Conservation (phyloP, 2,329 filamentous ascomycete species). For the Clarireedia hainanense region DNA sequence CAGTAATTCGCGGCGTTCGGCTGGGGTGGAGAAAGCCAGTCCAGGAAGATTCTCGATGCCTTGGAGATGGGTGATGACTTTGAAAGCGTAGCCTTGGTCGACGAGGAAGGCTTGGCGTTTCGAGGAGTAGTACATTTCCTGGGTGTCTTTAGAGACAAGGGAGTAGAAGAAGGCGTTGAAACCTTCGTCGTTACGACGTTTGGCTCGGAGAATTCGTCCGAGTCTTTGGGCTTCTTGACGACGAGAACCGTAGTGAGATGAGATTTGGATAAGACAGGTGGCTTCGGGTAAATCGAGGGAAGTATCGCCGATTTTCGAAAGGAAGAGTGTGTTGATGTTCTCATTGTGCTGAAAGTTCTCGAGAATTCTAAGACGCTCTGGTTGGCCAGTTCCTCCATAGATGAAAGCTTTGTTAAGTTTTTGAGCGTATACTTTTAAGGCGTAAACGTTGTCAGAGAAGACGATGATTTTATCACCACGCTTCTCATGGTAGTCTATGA, state of each 20-base stretch:
- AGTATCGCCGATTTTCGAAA: constrained; percentile 96
- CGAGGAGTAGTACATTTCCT: constrained; percentile 96
- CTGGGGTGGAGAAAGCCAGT: constrained; percentile 70
- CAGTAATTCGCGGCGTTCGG: constrained; percentile 77
- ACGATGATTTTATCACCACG: constrained; percentile 97
- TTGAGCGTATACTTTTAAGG: constrained; percentile 74
- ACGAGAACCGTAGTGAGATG: constrained; percentile 92
- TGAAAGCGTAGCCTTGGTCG: constrained; percentile 97
- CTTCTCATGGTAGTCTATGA: constrained; percentile 96
- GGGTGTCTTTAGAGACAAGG: constrained; percentile 91
- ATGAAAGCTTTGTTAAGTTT: constrained; percentile 85
- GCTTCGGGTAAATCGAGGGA: constrained; percentile 96
- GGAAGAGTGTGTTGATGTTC: constrained; percentile 82
- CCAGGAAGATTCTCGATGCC: constrained; percentile 80
- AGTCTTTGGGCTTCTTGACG: constrained; percentile 93
- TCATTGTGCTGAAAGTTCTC: constrained; percentile 95
- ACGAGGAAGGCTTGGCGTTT: constrained; percentile 96
- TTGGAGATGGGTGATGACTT: constrained; percentile 92
- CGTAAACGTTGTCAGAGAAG: constrained; percentile 96
- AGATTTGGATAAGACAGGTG: constrained; percentile 94
- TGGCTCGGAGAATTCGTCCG: constrained; percentile 87
- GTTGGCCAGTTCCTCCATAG: constrained; percentile 67
- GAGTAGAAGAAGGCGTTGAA: constrained; percentile 99
- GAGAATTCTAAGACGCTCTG: constrained; percentile 85
- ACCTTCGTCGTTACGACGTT: constrained; percentile 91